A percentile compares a stretch with the other conserved stretches of the same genome.
These are phyloP conservation scores for Kurtzmaniella quercitrusa DNA, from an alignment of 1,139 yeast genomes.

Conservation along the genomic window DNA sequence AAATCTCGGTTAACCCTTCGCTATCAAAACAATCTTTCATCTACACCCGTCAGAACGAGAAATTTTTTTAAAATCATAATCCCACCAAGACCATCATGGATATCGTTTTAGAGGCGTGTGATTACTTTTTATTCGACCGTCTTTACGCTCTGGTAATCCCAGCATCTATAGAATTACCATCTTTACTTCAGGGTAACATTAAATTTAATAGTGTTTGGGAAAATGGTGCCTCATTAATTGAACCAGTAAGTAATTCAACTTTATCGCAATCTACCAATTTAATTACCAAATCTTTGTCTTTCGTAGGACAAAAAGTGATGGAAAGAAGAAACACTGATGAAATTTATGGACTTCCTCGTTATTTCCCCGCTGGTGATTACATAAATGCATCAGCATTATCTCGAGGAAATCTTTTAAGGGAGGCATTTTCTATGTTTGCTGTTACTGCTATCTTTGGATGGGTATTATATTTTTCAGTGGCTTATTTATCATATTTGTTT, in stretches of 20 bases:
- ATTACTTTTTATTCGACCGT: constrained; percentile 67
- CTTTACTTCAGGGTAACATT: constrained; percentile 7
- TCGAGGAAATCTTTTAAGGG: constrained; percentile 72
- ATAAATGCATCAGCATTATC: constrained; percentile 61
- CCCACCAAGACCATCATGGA: constrained; percentile 55
- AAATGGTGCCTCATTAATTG: background rate
- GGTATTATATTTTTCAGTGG: constrained; percentile 71
- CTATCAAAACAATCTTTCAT: background rate
- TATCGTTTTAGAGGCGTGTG: constrained; percentile 76
- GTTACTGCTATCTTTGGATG: constrained; percentile 82
- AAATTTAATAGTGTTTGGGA: background rate
- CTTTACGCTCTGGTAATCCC: constrained; percentile 55
- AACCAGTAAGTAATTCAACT: background rate
- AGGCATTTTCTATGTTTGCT: constrained; percentile 61
- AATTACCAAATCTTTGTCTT: constrained; percentile 13
- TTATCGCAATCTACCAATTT: background rate
- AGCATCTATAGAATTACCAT: constrained; percentile 4
- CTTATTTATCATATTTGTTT: constrained; percentile 66
- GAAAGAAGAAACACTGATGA: constrained; percentile 30
- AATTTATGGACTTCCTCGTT: constrained; percentile 36
- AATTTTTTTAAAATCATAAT: background rate
- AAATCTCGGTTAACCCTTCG: no score
- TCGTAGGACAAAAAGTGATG: constrained; percentile 16
- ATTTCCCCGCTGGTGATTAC: constrained; percentile 43
- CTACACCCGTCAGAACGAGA: no score